A percentile compares a stretch with the other conserved stretches of the same genome.
Evolutionary conservation across 139 green algal genomes (phyloP).

Genomic region (Haematococcus lacustris): DNA sequence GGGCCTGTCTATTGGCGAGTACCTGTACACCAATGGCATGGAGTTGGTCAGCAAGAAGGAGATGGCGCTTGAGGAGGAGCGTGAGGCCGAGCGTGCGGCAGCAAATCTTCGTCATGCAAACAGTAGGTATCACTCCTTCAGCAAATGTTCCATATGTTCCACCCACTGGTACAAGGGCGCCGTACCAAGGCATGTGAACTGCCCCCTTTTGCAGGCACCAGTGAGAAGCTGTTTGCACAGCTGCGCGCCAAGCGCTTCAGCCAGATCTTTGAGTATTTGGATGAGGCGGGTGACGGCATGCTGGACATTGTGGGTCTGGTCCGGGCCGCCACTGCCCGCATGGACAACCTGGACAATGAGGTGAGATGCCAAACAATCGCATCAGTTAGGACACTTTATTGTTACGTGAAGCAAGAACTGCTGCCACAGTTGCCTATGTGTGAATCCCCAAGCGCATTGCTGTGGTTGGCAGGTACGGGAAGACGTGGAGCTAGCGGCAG

Average conservation of each 20-base stretch:
- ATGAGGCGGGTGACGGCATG: slow-evolving; percentile 15
- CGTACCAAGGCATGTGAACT: too few relatives aligned
- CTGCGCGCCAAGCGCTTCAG: slow-evolving; percentile 65
- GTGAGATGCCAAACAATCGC: slow-evolving; percentile 2
- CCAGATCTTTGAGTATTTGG: slow-evolving; percentile 75
- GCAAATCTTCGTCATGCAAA: neutral
- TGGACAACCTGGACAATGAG: slow-evolving; percentile 53
- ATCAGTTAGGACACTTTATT: neutral
- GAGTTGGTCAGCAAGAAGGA: slow-evolving; percentile 36
- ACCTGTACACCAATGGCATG: slow-evolving; percentile 54
- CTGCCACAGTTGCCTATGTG: neutral
- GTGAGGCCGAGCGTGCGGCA: slow-evolving; percentile 20
- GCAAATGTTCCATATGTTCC: neutral
- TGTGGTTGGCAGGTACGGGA: slow-evolving; percentile 34
- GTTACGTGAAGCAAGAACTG: neutral
- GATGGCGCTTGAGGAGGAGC: slow-evolving; percentile 7
- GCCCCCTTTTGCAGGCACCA: slow-evolving; percentile 21
- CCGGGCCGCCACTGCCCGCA: slow-evolving; percentile 12
- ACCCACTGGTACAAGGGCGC: neutral
- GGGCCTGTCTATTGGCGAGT: slow-evolving; percentile 48
- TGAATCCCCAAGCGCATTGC: neutral
- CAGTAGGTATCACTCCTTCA: neutral
- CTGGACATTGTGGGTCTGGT: slow-evolving; percentile 44
- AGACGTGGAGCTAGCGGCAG: slow-evolving; percentile 47
- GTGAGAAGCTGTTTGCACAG: slow-evolving; percentile 44